These are phyloP conservation scores for Pyrenophora graminea DNA, from an alignment of 2,329 filamentous ascomycete genomes.

Conservation along the genomic window DNA sequence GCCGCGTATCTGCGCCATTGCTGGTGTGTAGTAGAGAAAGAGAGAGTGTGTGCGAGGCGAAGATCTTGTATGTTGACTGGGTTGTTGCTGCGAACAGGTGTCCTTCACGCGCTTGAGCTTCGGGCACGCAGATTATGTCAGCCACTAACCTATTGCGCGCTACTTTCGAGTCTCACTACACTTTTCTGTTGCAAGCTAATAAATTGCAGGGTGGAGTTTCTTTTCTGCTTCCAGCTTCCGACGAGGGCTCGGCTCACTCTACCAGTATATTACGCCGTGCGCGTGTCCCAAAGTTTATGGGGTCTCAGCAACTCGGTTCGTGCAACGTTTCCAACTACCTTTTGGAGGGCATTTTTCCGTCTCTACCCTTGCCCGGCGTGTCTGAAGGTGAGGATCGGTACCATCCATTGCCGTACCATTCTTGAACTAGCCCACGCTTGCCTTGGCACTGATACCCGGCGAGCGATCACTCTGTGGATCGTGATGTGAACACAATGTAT, in stretches of 20 bases:
- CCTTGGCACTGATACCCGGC: conserved; percentile 1
- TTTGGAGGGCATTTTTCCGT: conserved; percentile 11
- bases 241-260: conserved; percentile 1
- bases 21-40: conserved; percentile 28
- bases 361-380: conserved; percentile 1
- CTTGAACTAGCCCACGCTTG: not conserved
- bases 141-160: conserved; percentile 15
- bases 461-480: not conserved
- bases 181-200: conserved; percentile 8
- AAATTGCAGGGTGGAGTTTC: conserved; percentile 11
- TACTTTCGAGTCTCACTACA: conserved; percentile 10
- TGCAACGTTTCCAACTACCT: not conserved
- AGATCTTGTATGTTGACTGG: conserved; percentile 31
- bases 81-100: conserved; percentile 33
- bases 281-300: not conserved
- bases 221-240: conserved; percentile 3
- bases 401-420: not conserved
- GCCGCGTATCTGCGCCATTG: conserved; percentile 64
- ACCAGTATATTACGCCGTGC: not conserved
- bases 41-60: conserved; percentile 21
- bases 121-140: conserved; percentile 24
- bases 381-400: conserved; percentile 4
- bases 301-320: conserved; percentile 4
- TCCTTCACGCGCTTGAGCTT: conserved; percentile 16
- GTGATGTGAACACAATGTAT: not conserved